A percentile compares a stretch with the other conserved stretches of the same genome.
Conservation (phyloP, 148 eudicot species). For the Simmondsia chinensis region DNA sequence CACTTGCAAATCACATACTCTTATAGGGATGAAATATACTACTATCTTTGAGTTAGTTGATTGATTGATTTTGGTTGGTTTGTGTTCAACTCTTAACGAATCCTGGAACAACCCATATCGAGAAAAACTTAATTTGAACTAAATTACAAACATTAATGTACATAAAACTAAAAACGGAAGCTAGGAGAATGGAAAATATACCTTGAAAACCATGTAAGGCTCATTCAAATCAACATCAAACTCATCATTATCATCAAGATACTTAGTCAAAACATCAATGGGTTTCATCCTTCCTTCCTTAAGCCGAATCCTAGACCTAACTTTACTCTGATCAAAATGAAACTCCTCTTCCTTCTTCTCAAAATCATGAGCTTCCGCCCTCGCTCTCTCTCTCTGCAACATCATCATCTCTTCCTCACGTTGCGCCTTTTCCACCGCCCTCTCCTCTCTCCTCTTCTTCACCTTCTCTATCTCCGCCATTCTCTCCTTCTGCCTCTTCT, state of each 20-base stretch:
- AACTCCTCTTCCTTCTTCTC: constrained; percentile 99
- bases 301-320: constrained; percentile 70
- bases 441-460: constrained; percentile 88
- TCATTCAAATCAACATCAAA: constrained; percentile 76
- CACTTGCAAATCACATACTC: no score
- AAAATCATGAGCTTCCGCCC: constrained; percentile 90
- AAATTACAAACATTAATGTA: background rate
- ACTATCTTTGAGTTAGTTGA: no score
- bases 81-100: no score
- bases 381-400: constrained; percentile 80
- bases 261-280: constrained; percentile 78
- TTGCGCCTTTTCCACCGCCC: constrained; percentile 89
- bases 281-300: constrained; percentile 85
- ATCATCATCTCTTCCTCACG: constrained; percentile 89
- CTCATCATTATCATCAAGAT: constrained; percentile 79
- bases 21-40: no score
- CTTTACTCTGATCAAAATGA: constrained; percentile 97
- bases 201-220: constrained; percentile 83
- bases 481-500: constrained; percentile 67
- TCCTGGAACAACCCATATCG: no score
- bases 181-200: constrained; percentile 7
- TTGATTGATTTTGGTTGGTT: no score
- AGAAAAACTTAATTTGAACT: no score
- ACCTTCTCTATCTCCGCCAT: constrained; percentile 96
- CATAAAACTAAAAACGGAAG: background rate